Evolutionary conservation across 192 early-diverging fungal genomes (phyloP).

Genomic region (Chytriomyces confervae): DNA sequence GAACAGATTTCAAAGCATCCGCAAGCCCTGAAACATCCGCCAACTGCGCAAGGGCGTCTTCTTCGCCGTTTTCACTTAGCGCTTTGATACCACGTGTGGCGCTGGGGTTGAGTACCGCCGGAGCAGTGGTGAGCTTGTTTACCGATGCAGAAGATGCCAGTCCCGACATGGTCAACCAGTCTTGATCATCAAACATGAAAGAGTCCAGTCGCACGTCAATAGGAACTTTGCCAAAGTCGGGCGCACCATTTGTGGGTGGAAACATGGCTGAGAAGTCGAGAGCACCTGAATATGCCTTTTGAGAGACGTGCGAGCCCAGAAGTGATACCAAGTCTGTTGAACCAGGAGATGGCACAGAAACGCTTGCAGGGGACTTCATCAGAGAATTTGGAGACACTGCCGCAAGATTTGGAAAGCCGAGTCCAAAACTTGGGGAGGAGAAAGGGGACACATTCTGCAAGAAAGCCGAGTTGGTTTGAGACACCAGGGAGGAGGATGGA

Average conservation of each 20-base stretch:
- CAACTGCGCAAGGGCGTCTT: neutral
- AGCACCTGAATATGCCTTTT: neutral
- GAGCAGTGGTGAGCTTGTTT: neutral
- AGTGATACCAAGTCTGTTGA: neutral
- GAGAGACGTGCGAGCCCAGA: neutral
- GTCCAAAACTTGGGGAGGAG: neutral
- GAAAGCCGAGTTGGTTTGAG: neutral
- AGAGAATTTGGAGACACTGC: neutral
- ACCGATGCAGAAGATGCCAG: neutral
- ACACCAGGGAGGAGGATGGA: neutral
- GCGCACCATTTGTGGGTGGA: too few relatives aligned
- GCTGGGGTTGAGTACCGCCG: neutral
- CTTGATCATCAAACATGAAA: neutral
- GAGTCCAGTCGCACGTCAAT: neutral
- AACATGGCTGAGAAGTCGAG: neutral
- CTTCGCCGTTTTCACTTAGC: neutral
- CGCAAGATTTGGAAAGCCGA: neutral
- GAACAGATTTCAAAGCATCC: neutral
- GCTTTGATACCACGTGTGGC: neutral
- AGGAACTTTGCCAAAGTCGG: too few relatives aligned
- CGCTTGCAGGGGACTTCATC: neutral
- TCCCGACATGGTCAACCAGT: neutral
- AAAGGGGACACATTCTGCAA: neutral
- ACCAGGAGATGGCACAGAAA: neutral
- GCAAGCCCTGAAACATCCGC: neutral